Evolutionary conservation across 805 yeast genomes (phyloP).

Genomic region (Maudiozyma saulgeensis): DNA sequence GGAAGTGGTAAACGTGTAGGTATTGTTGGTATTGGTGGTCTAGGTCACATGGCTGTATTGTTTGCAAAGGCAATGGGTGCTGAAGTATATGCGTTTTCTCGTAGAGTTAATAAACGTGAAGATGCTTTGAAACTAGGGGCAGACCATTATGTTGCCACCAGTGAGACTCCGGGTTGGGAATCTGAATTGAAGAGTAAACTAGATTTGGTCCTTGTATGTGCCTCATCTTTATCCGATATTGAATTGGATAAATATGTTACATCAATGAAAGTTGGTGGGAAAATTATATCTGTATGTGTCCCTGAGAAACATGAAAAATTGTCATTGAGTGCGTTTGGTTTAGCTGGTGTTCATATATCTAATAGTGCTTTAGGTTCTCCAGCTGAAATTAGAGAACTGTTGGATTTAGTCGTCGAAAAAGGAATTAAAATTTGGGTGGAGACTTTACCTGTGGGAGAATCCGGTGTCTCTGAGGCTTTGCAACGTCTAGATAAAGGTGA

Average conservation of each 20-base stretch:
- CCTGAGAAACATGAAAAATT: slow-evolving; percentile 13
- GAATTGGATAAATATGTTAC: slow-evolving; percentile 29
- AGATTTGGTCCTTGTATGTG: slow-evolving; percentile 43
- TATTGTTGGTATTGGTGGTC: slow-evolving; percentile 48
- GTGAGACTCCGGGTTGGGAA: slow-evolving; percentile 37
- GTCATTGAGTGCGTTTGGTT: slow-evolving; percentile 9
- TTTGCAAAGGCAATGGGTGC: slow-evolving; percentile 55
- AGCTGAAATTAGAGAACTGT: slow-evolving; percentile 38
- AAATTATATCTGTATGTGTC: slow-evolving; percentile 26
- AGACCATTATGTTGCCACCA: slow-evolving; percentile 44
- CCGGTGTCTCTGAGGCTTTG: slow-evolving; percentile 36
- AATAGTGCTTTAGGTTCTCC: slow-evolving; percentile 37
- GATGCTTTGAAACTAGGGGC: slow-evolving; percentile 47
- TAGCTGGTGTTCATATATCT: slow-evolving; percentile 19
- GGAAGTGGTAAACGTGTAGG: slow-evolving; percentile 45
- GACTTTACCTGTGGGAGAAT: slow-evolving; percentile 38
- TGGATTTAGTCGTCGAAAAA: slow-evolving; percentile 39
- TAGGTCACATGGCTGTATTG: slow-evolving; percentile 47
- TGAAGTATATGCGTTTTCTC: slow-evolving; percentile 47
- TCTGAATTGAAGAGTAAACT: slow-evolving; percentile 26
- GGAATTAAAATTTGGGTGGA: slow-evolving; percentile 45
- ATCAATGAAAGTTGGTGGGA: slow-evolving; percentile 28
- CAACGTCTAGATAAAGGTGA: slow-evolving; percentile 41
- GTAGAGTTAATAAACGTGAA: slow-evolving; percentile 40
- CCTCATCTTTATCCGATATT: slow-evolving; percentile 33